These are phyloP conservation scores for Penicillium silybi DNA, from an alignment of 495 filamentous ascomycete genomes.

Conservation along the genomic window DNA sequence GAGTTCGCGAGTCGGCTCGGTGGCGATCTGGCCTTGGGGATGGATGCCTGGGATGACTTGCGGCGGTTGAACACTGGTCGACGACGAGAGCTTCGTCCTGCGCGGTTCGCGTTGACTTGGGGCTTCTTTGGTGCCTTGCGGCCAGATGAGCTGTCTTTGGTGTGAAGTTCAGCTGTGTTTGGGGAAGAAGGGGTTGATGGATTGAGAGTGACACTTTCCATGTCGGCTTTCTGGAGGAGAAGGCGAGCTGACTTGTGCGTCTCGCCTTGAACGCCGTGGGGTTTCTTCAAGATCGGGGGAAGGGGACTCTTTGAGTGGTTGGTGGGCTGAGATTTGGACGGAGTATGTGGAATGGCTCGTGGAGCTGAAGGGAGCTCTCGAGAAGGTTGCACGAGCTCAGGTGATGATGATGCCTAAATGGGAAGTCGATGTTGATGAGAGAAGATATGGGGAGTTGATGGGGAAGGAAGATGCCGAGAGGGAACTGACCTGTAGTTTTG, in stretches of 20 bases:
- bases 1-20: neutral
- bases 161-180: constrained; percentile 9
- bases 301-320: constrained; percentile 15
- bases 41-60: constrained; percentile 38
- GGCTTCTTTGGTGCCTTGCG: constrained; percentile 30
- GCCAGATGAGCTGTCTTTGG: constrained; percentile 3
- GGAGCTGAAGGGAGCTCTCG: neutral
- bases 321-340: constrained; percentile 5
- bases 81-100: constrained; percentile 27
- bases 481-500: neutral
- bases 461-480: neutral
- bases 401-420: neutral
- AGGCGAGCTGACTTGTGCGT: constrained; percentile 34
- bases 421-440: neutral
- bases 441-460: neutral
- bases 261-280: constrained; percentile 21
- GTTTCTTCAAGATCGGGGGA: constrained; percentile 41
- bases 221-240: constrained; percentile 24
- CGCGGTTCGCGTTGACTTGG: constrained; percentile 28
- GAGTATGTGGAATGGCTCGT: neutral
- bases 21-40: constrained; percentile 1
- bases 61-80: constrained; percentile 41
- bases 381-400: neutral
- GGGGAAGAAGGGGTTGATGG: constrained; percentile 31
- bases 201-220: constrained; percentile 30